Evolutionary conservation across 139 green algal genomes (phyloP).

Genomic region (Chlorella sp.): DNA sequence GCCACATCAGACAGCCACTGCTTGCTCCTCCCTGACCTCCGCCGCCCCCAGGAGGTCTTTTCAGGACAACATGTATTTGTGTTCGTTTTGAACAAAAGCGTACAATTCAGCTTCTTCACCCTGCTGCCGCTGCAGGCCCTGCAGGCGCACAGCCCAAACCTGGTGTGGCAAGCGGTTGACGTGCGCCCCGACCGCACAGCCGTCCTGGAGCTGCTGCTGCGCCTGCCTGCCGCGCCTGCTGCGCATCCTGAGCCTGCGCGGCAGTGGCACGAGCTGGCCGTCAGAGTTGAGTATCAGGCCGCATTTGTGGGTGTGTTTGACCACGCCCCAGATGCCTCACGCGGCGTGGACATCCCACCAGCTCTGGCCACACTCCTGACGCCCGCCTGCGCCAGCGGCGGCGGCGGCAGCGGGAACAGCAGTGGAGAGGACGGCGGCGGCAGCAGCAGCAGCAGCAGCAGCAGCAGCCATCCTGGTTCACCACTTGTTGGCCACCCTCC

Average conservation of each 20-base stretch:
- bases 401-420: background rate
- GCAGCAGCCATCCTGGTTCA: background rate
- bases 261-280: background rate
- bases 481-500: background rate
- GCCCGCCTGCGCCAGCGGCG: constrained; percentile 10
- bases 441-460: background rate
- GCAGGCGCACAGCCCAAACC: background rate
- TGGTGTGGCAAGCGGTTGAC: constrained; percentile 3
- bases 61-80: no score
- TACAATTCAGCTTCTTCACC: no score
- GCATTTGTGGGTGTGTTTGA: constrained; percentile 73
- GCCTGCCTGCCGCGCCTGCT: constrained; percentile 34
- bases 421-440: background rate
- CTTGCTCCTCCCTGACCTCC: background rate
- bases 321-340: constrained; percentile 78
- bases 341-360: constrained; percentile 90
- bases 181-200: constrained; percentile 18
- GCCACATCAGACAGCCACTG: no score
- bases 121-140: background rate
- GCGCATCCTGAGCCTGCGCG: constrained; percentile 50
- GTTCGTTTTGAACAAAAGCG: no score
- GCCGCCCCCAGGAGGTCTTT: no score
- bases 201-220: constrained; percentile 33
- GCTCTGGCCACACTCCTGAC: constrained; percentile 61
- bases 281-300: constrained; percentile 77